Evolutionary conservation across 441 rosid species (phyloP), one percentile per base, ranked within the genome.

Genomic region (Viola pubescens): DNA sequence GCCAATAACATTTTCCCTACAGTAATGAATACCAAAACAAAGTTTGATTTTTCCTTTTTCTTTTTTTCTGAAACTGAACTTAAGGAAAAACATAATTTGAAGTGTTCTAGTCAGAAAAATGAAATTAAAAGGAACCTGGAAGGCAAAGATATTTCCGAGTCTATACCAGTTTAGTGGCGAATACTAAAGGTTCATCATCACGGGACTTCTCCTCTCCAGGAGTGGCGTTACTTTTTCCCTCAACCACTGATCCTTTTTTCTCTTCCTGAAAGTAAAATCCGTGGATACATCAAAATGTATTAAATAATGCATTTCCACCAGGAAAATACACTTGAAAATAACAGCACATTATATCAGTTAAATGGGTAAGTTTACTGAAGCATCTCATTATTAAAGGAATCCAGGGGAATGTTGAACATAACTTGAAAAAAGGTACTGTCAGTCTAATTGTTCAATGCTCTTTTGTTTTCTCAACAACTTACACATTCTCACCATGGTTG

Each of bases 141-240:
- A n/a, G 47, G 19, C 37, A 43, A 10, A 9, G 39, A 3, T 6
- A 8, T 52, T 51, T 16, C 45, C 37, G 58, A 37, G 58, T 41
- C 9, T 11, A 52, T 79, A 88, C 98, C 95, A 69, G 88, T 81
- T 89, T 89, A 73, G 70, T 89, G 41, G 89, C 81, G 67, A 78
- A 92, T 43, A 83, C 72, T 52, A 84, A 70, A 67, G 94, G 92
- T 75, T 92, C 97, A 56, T 89, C 96, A 68, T 77, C 92, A 11
- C 63, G 67, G 57, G 66, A 54, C 77, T 83, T 89, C 79, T 84
- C 97, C 66, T 87, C 90, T 49, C 60, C 44, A 38, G 82, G 80
- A 65, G 83, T 67, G 59, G 62, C 71, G 70, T 74, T 80, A 68
- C 63, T 68, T 76, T 84, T 79, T 61, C 83, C 88, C 56, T 81